Conservation (phyloP, 176 grass and related monocot species). For the Sorghum bicolor region DNA sequence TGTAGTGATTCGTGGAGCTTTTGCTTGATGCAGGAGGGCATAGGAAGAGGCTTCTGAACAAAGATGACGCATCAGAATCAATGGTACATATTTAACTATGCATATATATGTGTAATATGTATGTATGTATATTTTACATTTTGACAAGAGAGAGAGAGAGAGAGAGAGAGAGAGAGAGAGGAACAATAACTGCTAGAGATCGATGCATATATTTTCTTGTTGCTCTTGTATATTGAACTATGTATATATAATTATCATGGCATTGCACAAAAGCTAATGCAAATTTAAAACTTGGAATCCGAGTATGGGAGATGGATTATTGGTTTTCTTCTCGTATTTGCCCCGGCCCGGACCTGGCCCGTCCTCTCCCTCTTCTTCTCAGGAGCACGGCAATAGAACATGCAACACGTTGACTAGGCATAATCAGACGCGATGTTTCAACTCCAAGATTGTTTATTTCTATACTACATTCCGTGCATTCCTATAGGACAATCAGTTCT, state of each 20-base stretch:
- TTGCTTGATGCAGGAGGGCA: slow-evolving; percentile 31
- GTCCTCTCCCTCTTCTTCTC: background rate
- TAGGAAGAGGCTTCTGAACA: slow-evolving; percentile 31
- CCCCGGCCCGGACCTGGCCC: too few species aligned
- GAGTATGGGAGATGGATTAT: background rate
- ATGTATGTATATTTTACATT: background rate
- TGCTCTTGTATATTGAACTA: background rate
- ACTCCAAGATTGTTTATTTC: background rate
- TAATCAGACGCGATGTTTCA: background rate
- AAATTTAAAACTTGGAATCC: background rate
- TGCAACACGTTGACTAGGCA: slow-evolving; percentile 18
- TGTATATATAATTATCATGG: background rate
- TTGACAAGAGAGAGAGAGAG: background rate
- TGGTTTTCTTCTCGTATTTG: background rate
- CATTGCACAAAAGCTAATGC: background rate
- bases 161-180: too few species aligned
- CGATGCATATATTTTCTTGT: background rate
- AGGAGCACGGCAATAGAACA: slow-evolving; percentile 15
- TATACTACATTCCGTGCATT: background rate
- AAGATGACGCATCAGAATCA: slow-evolving; percentile 10
- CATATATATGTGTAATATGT: background rate
- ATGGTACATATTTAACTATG: slow-evolving; percentile 36
- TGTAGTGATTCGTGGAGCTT: slow-evolving; percentile 16
- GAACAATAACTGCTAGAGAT: background rate
- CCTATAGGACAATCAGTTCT: background rate